Base-by-base conservation (phyloP, 345 rosid species). In the Citrus glauca region DNA sequence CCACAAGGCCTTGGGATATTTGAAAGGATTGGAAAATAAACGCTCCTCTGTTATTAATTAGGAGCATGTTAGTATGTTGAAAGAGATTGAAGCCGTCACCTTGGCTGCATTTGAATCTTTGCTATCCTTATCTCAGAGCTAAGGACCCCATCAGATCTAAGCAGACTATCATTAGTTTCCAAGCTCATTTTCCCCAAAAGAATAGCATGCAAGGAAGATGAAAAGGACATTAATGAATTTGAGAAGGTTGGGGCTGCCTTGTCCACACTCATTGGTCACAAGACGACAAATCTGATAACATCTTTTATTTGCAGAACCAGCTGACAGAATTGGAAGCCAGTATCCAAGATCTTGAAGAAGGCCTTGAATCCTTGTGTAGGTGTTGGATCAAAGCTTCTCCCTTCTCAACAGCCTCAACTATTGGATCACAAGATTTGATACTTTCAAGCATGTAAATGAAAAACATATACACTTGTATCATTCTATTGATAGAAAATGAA, bases 341-440 rank as follows among this genome's bases (percentile, higher is more conserved):
- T 81, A 77, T 88, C 80, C 85, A 87, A 74, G 87, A 88, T 75
- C 82, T 91, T 32, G 88, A 88, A 83, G 84, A 79, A 55, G 91
- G 82, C 59, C 71, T 86, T 11, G 83, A 88, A 40, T 55, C 71
- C 79, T 82, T 87, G 73, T 80, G 73, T 10, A 82, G 88, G 66
- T 71, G 79, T 28, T 28, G 85, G 79, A 91, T 87, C 73, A 86
- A 86, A 81, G 70, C 83, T 35, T 79, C 37, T 85, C 85, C 25
- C 60, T 85, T 76, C 87, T 87, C 53, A 89, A 86, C 80, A 87
- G 80, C 68, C 68, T 85, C 66, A 61, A 50, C 65, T 53, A 81
- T 27, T 79, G 74, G 69, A 60, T 40, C 17, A 11, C 19, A 13
- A 40, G 61, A 73, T 20, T 40, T 19, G 40, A 16, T 4, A 4